Evolutionary conservation across 1,284 basidiomycete genomes (phyloP).

Genomic region (Irpex sp.): DNA sequence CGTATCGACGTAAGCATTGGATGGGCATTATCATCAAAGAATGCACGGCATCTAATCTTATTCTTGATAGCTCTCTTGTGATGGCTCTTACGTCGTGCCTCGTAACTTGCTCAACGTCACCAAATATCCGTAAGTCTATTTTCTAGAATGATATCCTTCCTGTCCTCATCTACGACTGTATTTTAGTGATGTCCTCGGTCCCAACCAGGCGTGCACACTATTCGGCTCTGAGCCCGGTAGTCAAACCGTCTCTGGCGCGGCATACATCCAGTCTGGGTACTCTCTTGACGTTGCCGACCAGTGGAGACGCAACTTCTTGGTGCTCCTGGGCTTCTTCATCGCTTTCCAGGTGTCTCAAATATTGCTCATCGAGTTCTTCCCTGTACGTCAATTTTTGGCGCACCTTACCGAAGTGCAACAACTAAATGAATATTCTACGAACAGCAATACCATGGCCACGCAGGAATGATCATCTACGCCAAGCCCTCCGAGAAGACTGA

Average conservation of each 20-base stretch:
- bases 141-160: conserved; percentile 3
- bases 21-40: conserved; percentile 21
- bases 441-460: conserved; percentile 44
- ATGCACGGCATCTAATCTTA: not conserved
- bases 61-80: not conserved
- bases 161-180: not conserved
- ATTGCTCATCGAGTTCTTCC: conserved; percentile 56
- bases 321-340: conserved; percentile 57
- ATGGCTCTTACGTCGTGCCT: not conserved
- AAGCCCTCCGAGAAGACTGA: conserved; percentile 67
- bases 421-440: not conserved
- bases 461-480: conserved; percentile 60
- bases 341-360: conserved; percentile 64
- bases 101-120: not conserved
- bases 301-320: conserved; percentile 56
- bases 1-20: conserved; percentile 51
- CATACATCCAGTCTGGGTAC: conserved; percentile 58
- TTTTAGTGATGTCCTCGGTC: conserved; percentile 40
- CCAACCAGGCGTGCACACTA: conserved; percentile 66
- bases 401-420: not conserved
- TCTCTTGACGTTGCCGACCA: conserved; percentile 45
- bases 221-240: conserved; percentile 51
- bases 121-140: conserved; percentile 45
- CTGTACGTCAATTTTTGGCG: conserved; percentile 35
- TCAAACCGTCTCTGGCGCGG: conserved; percentile 41